Percentiles rank a stretch among this genome's conserved stretches.
These are phyloP conservation scores for Viola pubescens DNA, from an alignment of 441 rosid species.

Conservation along the genomic window DNA sequence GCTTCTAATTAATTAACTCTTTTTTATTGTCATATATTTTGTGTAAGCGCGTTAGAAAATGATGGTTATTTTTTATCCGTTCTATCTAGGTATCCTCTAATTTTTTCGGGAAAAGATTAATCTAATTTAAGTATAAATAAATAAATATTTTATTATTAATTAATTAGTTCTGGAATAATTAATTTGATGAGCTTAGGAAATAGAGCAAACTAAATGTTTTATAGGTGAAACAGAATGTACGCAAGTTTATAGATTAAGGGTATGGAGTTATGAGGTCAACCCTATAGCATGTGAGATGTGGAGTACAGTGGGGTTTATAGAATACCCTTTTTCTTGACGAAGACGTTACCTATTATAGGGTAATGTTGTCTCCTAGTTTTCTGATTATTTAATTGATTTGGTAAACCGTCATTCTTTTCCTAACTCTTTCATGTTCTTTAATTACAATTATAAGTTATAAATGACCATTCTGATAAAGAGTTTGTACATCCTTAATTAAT, in stretches of 20 bases:
- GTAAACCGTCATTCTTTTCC: background rate
- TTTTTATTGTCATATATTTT: too few relatives aligned
- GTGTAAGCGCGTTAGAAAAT: background rate
- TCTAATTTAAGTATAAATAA: too few relatives aligned
- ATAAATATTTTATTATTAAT: too few relatives aligned
- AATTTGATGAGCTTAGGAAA: background rate
- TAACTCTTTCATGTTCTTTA: background rate
- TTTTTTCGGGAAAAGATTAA: background rate
- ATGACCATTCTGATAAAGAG: background rate
- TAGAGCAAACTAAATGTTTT: background rate
- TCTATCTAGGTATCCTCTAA: background rate
- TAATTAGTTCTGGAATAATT: background rate
- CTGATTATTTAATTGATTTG: background rate
- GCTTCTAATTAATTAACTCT: background rate
- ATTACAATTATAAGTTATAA: too few relatives aligned
- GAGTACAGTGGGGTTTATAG: slow-evolving; percentile 10
- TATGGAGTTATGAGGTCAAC: background rate
- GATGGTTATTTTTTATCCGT: background rate
- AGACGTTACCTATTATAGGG: slow-evolving; percentile 2
- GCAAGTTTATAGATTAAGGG: background rate
- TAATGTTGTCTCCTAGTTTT: slow-evolving; percentile 6
- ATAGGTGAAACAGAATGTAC: background rate
- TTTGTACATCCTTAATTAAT: too few relatives aligned
- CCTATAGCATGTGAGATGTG: slow-evolving; percentile 15
- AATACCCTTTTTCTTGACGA: background rate